Percentiles rank a stretch among this genome's conserved stretches.
Conservation (phyloP, 1,284 basidiomycete genomes). For the Peniophora sp. region DNA sequence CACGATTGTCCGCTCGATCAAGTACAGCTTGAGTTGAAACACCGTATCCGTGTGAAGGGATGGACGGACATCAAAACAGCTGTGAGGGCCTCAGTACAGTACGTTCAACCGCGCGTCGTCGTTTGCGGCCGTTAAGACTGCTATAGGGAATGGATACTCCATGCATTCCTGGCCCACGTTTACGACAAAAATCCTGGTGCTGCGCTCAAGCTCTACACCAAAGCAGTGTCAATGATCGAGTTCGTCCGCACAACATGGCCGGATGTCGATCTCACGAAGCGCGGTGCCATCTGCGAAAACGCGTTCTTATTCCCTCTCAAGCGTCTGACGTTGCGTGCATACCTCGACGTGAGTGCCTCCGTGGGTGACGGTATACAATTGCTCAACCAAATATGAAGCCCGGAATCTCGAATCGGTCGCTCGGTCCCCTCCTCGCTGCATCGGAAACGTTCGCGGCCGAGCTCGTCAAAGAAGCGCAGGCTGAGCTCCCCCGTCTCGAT, state of each 20-base stretch:
- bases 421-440: neutral
- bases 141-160: slow-evolving; percentile 27
- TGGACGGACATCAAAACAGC: slow-evolving; percentile 32
- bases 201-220: slow-evolving; percentile 10
- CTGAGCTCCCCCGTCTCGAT: slow-evolving; percentile 15
- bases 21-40: slow-evolving; percentile 12
- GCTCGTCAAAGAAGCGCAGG: slow-evolving; percentile 12
- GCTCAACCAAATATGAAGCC: neutral
- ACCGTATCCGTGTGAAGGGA: slow-evolving; percentile 24
- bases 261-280: slow-evolving; percentile 19
- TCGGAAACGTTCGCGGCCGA: slow-evolving; percentile 9
- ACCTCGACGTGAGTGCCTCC: slow-evolving; percentile 22
- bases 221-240: slow-evolving; percentile 27
- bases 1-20: slow-evolving; percentile 23
- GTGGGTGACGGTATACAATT: neutral
- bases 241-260: slow-evolving; percentile 31
- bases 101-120: slow-evolving; percentile 4
- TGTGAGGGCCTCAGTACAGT: slow-evolving; percentile 33
- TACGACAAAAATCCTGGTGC: slow-evolving; percentile 18
- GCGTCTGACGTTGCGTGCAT: slow-evolving; percentile 20
- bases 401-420: neutral
- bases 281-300: slow-evolving; percentile 23
- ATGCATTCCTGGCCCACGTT: slow-evolving; percentile 23
- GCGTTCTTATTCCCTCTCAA: slow-evolving; percentile 25
- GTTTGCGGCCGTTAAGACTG: neutral